Conservation (phyloP, 148 eudicot genomes). For the Suaeda aralocaspica region DNA sequence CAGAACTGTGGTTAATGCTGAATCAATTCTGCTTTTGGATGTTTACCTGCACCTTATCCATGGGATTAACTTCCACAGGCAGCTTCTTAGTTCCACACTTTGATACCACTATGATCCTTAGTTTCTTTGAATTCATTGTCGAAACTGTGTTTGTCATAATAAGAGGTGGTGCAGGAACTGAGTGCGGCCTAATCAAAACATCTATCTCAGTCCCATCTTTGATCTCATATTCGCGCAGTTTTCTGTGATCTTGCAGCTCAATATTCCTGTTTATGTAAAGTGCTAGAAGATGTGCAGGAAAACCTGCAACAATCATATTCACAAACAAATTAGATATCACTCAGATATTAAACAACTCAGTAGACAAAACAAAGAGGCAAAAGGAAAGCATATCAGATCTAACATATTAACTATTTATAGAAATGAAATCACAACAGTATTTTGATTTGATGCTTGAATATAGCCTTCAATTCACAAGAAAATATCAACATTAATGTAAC, state of each 20-base stretch:
- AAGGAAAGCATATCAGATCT: no score
- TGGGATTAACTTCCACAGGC: constrained; percentile 44
- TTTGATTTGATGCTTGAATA: no score
- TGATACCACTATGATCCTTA: constrained; percentile 39
- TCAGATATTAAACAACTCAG: no score
- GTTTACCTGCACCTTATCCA: constrained; percentile 45
- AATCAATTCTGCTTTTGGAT: background rate
- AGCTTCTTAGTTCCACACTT: constrained; percentile 53
- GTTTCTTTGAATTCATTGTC: constrained; percentile 27
- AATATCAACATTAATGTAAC: no score
- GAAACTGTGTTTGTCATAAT: constrained; percentile 2
- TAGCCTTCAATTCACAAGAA: no score
- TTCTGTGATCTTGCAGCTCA: constrained; percentile 47
- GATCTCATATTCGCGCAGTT: constrained; percentile 39
- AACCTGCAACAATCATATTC: constrained; percentile 19
- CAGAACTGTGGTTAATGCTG: background rate
- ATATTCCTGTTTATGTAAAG: constrained; percentile 33
- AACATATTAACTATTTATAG: no score
- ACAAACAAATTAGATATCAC: background rate
- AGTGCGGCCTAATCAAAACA: constrained; percentile 30
- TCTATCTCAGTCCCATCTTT: constrained; percentile 52
- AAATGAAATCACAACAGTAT: no score
- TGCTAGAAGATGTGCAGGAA: constrained; percentile 24
- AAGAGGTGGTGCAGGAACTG: constrained; percentile 19
- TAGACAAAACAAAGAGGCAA: no score